Base-by-base conservation (phyloP, 257 asterid genomes). In the Solanum dulcamara region DNA sequence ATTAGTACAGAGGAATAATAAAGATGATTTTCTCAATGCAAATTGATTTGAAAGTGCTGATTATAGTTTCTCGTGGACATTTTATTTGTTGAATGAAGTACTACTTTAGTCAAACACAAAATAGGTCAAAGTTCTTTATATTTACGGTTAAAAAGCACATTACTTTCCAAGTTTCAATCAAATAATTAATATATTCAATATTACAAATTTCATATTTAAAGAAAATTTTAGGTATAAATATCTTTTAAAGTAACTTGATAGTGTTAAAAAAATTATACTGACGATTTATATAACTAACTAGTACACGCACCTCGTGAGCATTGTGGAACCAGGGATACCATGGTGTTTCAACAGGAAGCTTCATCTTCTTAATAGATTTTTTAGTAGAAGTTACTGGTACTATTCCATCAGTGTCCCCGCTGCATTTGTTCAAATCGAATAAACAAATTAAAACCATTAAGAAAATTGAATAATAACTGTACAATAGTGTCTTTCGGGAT, bases 391-490 rank as follows among this genome's bases (percentile, higher is more conserved):
- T 89, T 77, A 89, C 89, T 0, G 91, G 89, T 62, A 90, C 86
- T 71, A 88, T 85, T 62, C 91, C 91, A 66, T 90, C 93, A 12
- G 88, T 81, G 46, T 90, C 93, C 12, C 93, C 93, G n/a, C 93
- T 90, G 85, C 62, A 60, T 28, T 7, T 57, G 13, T 33, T n/a
- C 59, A 35, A 18, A 10, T 22, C 62, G 32, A 67, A 32, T 17
- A 35, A 57, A 64, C 7, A 13, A 4, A 53, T 3, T 6, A 11
- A 38, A 26, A 30, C 42, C 2, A 5, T 30, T 42, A 64, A 30
- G 2, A n/a, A 40, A 14, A 18, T 30, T n/a, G 20, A 83, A 33
- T 5, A n/a, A 37, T 8, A 11, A 62, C 0, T n/a, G n/a, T n/a
- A n/a, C n/a, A n/a, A n/a, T n/a, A n/a, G n/a, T n/a, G n/a, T n/a